Conservation (phyloP, 1,284 basidiomycete genomes). For the Ustilago esculenta region DNA sequence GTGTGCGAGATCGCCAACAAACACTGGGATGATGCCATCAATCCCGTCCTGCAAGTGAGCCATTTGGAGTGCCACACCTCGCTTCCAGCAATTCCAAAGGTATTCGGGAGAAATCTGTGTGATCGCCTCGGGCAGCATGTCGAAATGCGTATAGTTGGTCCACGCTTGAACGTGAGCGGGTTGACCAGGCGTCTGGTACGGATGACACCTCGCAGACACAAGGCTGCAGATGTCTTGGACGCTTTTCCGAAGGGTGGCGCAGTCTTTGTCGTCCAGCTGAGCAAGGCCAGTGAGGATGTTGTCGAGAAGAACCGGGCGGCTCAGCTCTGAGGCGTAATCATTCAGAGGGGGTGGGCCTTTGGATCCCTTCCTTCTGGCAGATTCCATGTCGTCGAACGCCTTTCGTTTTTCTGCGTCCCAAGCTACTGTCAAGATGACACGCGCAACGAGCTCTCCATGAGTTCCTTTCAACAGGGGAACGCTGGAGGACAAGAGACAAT, state of each 20-base stretch:
- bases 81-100: constrained; percentile 38
- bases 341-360: neutral
- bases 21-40: constrained; percentile 32
- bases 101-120: constrained; percentile 14
- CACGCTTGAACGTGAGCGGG: neutral
- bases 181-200: neutral
- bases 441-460: constrained; percentile 9
- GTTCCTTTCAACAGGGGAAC: constrained; percentile 7
- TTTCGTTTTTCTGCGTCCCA: constrained; percentile 19
- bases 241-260: neutral
- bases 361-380: no score
- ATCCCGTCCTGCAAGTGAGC: constrained; percentile 12
- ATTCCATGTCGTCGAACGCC: neutral
- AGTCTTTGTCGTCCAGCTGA: neutral
- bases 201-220: neutral
- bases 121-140: constrained; percentile 1
- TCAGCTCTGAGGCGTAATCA: neutral
- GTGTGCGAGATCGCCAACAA: constrained; percentile 8
- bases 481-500: neutral
- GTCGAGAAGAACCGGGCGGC: neutral
- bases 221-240: neutral
- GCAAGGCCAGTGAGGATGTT: neutral
- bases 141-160: constrained; percentile 28
- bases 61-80: constrained; percentile 18
- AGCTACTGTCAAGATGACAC: constrained; percentile 8